These are phyloP conservation scores for Urostyla sp. DNA, from an alignment of 73 alveolate species.

Conservation along the genomic window DNA sequence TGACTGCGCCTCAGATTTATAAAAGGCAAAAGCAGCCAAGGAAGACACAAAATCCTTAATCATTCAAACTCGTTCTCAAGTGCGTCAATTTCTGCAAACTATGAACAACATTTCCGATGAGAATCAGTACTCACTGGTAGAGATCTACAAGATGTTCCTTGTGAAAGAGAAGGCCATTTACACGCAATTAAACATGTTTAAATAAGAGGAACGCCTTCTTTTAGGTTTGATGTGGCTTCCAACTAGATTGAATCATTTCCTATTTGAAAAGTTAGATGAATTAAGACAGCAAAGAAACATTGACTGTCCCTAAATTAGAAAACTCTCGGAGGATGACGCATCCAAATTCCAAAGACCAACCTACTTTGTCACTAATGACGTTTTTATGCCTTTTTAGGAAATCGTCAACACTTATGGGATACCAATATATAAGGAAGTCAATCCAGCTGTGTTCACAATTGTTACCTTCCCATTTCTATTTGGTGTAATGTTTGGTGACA, in stretches of 20 bases:
- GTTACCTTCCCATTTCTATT: constrained; percentile 93
- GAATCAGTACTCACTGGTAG: constrained; percentile 16
- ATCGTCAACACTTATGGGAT: constrained; percentile 95
- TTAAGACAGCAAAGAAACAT: constrained; percentile 46
- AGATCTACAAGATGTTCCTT: constrained; percentile 55
- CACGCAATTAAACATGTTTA: constrained; percentile 65
- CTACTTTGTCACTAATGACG: constrained; percentile 82
- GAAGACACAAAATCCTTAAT: constrained; percentile 13
- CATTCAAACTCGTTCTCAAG: background rate
- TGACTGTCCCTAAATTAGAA: constrained; percentile 49
- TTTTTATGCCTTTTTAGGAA: constrained; percentile 88
- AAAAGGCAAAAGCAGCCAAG: background rate
- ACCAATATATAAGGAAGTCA: constrained; percentile 89
- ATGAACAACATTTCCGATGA: constrained; percentile 32
- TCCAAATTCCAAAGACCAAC: constrained; percentile 84
- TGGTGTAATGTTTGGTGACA: constrained; percentile 98
- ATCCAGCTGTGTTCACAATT: constrained; percentile 90
- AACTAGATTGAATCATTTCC: constrained; percentile 25
- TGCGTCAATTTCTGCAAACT: background rate
- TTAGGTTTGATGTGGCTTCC: constrained; percentile 79
- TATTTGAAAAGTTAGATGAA: constrained; percentile 45
- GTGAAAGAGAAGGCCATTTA: constrained; percentile 64
- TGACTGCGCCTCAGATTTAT: background rate
- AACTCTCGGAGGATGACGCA: constrained; percentile 16
- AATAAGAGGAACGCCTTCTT: constrained; percentile 54